Evolutionary conservation across 495 filamentous ascomycete genomes (phyloP).

Genomic region (Aspergillus campestris): DNA sequence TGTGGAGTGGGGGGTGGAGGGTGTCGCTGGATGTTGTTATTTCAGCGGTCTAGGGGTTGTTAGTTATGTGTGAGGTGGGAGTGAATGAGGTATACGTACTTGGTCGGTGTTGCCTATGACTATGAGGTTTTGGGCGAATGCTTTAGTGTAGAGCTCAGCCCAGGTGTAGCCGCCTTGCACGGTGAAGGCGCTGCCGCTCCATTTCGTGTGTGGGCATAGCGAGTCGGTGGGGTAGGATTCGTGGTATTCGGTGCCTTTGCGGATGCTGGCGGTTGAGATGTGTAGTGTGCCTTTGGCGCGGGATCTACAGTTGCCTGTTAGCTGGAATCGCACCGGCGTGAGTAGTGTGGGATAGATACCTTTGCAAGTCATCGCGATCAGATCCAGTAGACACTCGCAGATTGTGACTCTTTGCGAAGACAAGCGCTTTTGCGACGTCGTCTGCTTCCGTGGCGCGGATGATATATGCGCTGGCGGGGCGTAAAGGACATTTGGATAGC

Average conservation of each 20-base stretch:
- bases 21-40: no score
- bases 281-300: conserved; percentile 20
- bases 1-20: not conserved
- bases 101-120: conserved; percentile 19
- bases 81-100: not conserved
- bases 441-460: conserved; percentile 13
- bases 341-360: conserved; percentile 18
- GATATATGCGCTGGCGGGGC: conserved; percentile 3
- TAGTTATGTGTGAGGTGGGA: not conserved
- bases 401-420: conserved; percentile 12
- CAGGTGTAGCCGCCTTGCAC: conserved; percentile 22
- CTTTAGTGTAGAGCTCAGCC: conserved; percentile 17
- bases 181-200: conserved; percentile 16
- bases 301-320: conserved; percentile 43
- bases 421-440: conserved; percentile 17
- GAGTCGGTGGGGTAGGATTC: conserved; percentile 1
- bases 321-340: no score
- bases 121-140: conserved; percentile 10
- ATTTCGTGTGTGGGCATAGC: not conserved
- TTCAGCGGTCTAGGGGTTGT: not conserved
- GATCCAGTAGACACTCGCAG: no score
- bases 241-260: conserved; percentile 15
- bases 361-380: no score
- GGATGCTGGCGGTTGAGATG: conserved; percentile 20
- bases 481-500: not conserved